Conservation (phyloP, 805 yeast species). For the Schwanniomyces pseudopolymorphus region DNA sequence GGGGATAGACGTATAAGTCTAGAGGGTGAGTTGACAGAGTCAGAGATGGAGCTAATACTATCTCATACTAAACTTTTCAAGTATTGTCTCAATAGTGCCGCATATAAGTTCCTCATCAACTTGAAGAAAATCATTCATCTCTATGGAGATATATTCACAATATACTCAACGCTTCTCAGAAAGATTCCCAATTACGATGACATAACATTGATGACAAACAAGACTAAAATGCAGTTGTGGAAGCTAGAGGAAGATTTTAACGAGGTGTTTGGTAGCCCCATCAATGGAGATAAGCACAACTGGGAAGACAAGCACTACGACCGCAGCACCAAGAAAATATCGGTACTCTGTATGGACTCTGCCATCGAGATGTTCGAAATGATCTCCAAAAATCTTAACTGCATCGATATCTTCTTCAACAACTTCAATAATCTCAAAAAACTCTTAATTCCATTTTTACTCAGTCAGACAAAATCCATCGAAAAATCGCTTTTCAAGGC, state of each 20-base stretch:
- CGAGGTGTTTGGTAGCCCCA: conserved; percentile 21
- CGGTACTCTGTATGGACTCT: conserved; percentile 16
- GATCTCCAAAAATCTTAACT: conserved; percentile 25
- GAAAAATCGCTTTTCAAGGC: conserved; percentile 25
- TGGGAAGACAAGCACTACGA: conserved; percentile 32
- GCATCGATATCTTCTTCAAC: conserved; percentile 39
- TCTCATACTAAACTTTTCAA: conserved; percentile 30
- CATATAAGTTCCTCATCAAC: conserved; percentile 23
- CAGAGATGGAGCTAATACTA: conserved; percentile 25
- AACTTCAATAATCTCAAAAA: conserved; percentile 38
- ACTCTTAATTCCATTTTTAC: conserved; percentile 34
- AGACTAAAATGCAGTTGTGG: conserved; percentile 17
- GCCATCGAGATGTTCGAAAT: conserved; percentile 15
- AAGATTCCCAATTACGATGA: conserved; percentile 44
- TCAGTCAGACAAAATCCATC: conserved; percentile 30
- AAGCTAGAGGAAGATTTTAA: conserved; percentile 34
- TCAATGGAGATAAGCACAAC: conserved; percentile 8
- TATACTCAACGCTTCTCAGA: conserved; percentile 36
- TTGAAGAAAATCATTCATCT: conserved; percentile 35
- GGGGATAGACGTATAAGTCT: conserved; percentile 32
- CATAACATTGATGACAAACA: conserved; percentile 30
- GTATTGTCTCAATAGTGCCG: conserved; percentile 32
- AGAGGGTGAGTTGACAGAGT: conserved; percentile 16
- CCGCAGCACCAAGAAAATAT: conserved; percentile 16
- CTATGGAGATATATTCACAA: conserved; percentile 36